Base-by-base conservation (phyloP, 192 early-diverging fungal species). In the Pilaira anomala region DNA sequence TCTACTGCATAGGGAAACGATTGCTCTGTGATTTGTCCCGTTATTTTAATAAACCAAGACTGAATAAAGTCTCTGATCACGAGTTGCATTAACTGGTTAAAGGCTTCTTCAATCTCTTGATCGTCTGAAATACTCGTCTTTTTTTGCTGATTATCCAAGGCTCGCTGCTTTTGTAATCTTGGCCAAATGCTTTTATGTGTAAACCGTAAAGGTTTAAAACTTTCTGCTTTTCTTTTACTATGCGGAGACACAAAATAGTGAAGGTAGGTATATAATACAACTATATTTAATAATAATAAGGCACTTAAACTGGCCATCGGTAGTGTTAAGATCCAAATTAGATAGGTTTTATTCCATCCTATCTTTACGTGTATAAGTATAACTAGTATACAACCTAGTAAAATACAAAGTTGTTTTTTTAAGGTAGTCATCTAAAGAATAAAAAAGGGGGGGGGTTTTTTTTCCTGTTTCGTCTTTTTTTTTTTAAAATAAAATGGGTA, bases 41-140 rank as follows among this genome's bases (percentile, higher is more conserved):
- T 62, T 7, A 72, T 49, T 14, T 66, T 40, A 21, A 59, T 40
- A 64, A 78, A 85, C 87, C 87, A 88, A 4, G 71, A 74, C 2
- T 66, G 51, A 12, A 88, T 74, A 68, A 85, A 88, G 52, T 88
- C 87, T 18, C 84, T 74, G 3, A 76, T 54, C 25, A 85, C 76
- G 28, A 75, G 68, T 7, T 60, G 55, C 16, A 87, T 64, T 8
- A 88, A 26, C 13, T 72, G 51, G 42, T 87, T 77, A 19, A 87
- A 51, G 12, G 73, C 58, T 19, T 73, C 62, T 0, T 73, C 69
- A 28, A 76, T 62, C 11, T 72, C 67, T 24, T 62, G 68, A 33
- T 52, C 50, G 46, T 62, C 52, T 13, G 59, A 24, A 4, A 58
- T 19, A 60, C 45, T 49, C 7, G 42, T 30, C 22, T 66, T 39